phyloP scores from a whole-genome alignment of 2,329 filamentous ascomycete genomes.

The Apiospora arundinis region DNA sequence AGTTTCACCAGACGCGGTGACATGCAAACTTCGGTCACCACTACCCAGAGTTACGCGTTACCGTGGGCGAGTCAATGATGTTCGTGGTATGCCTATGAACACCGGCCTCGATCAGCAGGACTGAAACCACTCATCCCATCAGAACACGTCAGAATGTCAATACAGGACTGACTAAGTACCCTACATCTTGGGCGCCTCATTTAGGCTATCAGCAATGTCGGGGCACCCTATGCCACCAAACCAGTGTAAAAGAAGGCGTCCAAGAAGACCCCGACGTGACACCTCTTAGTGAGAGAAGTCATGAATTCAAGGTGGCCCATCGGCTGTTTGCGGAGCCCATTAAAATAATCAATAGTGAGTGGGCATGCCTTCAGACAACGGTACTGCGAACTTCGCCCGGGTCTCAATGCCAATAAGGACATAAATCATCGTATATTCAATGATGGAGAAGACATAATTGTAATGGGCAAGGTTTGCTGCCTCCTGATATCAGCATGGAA shows the following conservation, averaged over 20 bases:
- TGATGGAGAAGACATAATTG: too few relatives aligned
- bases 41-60: constrained; percentile 23
- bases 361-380: neutral
- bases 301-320: neutral
- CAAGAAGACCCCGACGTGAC: neutral
- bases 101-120: constrained; percentile 37
- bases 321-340: neutral
- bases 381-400: neutral
- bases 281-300: neutral
- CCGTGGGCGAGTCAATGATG: neutral
- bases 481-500: too few relatives aligned
- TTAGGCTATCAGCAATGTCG: constrained; percentile 36
- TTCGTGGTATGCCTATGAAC: constrained; percentile 30
- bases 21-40: constrained; percentile 36
- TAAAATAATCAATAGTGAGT: neutral
- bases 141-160: neutral
- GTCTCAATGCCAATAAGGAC: neutral
- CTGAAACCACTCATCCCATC: constrained; percentile 29
- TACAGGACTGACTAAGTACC: neutral
- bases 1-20: constrained; percentile 34
- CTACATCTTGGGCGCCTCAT: constrained; percentile 33
- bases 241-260: neutral
- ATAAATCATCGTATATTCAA: neutral
- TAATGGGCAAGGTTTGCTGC: too few relatives aligned
- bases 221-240: constrained; percentile 26